Evolutionary conservation across 805 yeast species (phyloP).

Genomic region (Yarrowia divulgata): DNA sequence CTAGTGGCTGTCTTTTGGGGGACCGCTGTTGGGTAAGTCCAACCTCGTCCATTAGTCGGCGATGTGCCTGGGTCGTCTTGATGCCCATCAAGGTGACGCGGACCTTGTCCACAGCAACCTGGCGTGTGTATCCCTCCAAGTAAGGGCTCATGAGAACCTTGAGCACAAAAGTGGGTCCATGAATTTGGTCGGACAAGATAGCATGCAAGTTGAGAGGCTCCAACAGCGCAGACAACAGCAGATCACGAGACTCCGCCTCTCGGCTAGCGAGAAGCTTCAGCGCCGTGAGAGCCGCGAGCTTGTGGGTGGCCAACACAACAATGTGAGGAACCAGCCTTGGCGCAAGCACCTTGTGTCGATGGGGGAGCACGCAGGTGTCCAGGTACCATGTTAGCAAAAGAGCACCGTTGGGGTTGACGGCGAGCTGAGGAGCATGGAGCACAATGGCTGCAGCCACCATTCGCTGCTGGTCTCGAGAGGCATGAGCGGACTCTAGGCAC

Average conservation of each 20-base stretch:
- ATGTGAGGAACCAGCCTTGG: conserved; percentile 67
- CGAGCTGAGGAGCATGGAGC: conserved; percentile 76
- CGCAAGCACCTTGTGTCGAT: conserved; percentile 71
- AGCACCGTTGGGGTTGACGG: conserved; percentile 86
- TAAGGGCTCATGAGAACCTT: conserved; percentile 79
- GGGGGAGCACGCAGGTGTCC: conserved; percentile 76
- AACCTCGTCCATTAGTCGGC: conserved; percentile 89
- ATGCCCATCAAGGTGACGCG: conserved; percentile 67
- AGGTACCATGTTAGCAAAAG: conserved; percentile 91
- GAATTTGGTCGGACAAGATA: conserved; percentile 69
- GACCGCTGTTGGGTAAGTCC: conserved; percentile 57
- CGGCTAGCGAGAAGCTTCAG: conserved; percentile 74
- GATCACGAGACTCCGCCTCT: conserved; percentile 71
- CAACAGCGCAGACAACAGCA: conserved; percentile 70
- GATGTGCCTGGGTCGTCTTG: conserved; percentile 74
- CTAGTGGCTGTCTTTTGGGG: conserved; percentile 26
- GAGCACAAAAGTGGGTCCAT: conserved; percentile 79
- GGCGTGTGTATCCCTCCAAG: conserved; percentile 62
- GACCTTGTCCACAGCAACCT: conserved; percentile 65
- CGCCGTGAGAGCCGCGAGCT: conserved; percentile 82
- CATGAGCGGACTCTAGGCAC: conserved; percentile 79
- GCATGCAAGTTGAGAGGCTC: conserved; percentile 56
- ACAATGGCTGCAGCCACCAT: conserved; percentile 80
- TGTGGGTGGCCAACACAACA: conserved; percentile 73
- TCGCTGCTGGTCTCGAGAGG: conserved; percentile 70